phyloP scores from a whole-genome alignment of 306 rosid genomes.

The Myrica gale region DNA sequence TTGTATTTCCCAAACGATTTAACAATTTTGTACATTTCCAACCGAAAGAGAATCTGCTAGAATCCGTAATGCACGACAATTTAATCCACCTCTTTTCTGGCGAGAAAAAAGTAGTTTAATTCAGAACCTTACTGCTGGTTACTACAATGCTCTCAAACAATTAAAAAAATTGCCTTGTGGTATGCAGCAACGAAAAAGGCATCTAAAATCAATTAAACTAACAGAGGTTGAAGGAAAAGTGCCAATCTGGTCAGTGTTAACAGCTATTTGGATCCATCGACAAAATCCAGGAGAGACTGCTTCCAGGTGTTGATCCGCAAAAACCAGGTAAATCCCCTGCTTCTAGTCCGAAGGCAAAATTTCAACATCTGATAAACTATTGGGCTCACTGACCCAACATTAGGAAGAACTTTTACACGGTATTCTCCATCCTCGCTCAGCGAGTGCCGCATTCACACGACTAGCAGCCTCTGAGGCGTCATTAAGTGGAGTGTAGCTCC shows the following conservation, averaged over 20 bases:
- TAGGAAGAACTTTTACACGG: conserved; percentile 20
- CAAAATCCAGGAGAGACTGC: background rate
- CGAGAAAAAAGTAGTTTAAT: background rate
- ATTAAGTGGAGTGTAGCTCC: conserved; percentile 84
- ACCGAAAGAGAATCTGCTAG: no score
- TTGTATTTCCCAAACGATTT: no score
- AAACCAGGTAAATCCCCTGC: background rate
- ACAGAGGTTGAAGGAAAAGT: background rate
- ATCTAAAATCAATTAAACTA: background rate
- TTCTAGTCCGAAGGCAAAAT: background rate
- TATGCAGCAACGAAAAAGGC: background rate
- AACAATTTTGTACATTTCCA: no score
- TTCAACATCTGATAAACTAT: background rate
- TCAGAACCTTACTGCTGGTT: background rate
- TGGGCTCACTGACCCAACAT: background rate
- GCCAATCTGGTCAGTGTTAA: conserved; percentile 8
- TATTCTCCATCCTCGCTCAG: conserved; percentile 79
- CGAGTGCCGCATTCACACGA: conserved; percentile 53
- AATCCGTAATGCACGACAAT: no score
- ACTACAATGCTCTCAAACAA: background rate
- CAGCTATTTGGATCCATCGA: background rate
- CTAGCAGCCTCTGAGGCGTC: conserved; percentile 78
- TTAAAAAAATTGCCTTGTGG: background rate
- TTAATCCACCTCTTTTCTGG: background rate
- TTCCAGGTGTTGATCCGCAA: background rate